phyloP scores from a whole-genome alignment of 1,139 yeast species.

The Pichia terricola region DNA sequence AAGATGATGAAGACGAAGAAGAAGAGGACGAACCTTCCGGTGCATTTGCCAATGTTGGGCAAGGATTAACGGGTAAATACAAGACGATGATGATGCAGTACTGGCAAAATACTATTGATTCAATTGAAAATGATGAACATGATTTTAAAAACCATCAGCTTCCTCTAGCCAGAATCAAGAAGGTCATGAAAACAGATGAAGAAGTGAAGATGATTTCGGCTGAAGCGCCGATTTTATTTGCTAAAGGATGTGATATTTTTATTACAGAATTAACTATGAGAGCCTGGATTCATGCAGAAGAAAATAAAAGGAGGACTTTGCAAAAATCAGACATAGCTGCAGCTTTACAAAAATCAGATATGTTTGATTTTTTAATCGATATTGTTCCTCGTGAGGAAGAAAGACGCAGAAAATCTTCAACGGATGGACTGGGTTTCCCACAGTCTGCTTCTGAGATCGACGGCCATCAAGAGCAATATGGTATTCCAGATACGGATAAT shows the following conservation, averaged over 20 bases:
- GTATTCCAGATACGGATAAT: no score
- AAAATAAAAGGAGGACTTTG: constrained; percentile 83
- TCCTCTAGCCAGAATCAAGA: constrained; percentile 89
- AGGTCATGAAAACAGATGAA: constrained; percentile 96
- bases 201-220: constrained; percentile 97
- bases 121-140: constrained; percentile 81
- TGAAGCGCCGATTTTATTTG: constrained; percentile 93
- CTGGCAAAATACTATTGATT: constrained; percentile 93
- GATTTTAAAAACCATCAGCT: constrained; percentile 91
- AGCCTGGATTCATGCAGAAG: constrained; percentile 98
- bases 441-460: neutral
- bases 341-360: constrained; percentile 59
- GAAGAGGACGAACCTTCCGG: constrained; percentile 67
- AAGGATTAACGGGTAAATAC: constrained; percentile 76
- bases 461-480: no score
- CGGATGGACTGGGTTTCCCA: neutral
- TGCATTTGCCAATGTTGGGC: constrained; percentile 88
- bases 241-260: constrained; percentile 95
- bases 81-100: constrained; percentile 87
- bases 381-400: constrained; percentile 85
- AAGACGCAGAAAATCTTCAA: constrained; percentile 32
- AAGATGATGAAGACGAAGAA: constrained; percentile 5
- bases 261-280: constrained; percentile 96
- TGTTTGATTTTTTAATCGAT: constrained; percentile 94
- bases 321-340: constrained; percentile 94